Percentiles rank a stretch among this genome's conserved stretches.
Evolutionary conservation across 2,329 filamentous ascomycete species (phyloP).

Genomic region (Thelonectria blattea): DNA sequence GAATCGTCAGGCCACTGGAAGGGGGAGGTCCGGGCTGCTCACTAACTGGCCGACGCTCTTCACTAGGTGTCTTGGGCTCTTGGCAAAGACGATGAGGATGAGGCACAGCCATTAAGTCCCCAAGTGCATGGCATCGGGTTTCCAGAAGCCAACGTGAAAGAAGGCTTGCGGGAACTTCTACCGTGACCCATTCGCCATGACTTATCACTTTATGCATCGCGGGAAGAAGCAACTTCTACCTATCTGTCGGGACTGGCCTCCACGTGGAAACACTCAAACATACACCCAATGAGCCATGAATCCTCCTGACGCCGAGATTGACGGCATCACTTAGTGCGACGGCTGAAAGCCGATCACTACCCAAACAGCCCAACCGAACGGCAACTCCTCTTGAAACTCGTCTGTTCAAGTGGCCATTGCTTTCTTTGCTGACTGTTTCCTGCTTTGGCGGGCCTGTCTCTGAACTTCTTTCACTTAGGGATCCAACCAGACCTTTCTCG

Average conservation of each 20-base stretch:
- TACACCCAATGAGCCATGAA: not conserved
- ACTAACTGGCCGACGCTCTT: not conserved
- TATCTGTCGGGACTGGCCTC: not conserved
- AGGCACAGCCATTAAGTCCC: not conserved
- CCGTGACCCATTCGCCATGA: not conserved
- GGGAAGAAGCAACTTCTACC: not conserved
- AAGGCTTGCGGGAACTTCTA: not conserved
- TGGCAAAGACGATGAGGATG: not conserved
- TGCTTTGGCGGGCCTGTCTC: not conserved
- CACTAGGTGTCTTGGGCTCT: too few relatives aligned
- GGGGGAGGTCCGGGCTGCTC: not conserved
- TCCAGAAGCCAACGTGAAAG: not conserved
- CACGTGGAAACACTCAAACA: not conserved
- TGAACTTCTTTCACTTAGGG: not conserved
- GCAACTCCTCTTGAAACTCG: not conserved
- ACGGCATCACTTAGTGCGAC: slow-evolving; percentile 8
- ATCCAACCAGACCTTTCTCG: not conserved
- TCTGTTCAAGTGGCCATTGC: not conserved
- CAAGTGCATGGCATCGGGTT: not conserved
- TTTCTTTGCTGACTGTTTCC: not conserved
- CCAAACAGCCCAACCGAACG: slow-evolving; percentile 8
- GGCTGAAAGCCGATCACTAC: slow-evolving; percentile 17
- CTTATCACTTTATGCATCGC: not conserved
- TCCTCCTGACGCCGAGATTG: not conserved
- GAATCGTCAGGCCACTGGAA: not conserved